Evolutionary conservation across 768 basidiomycete species (phyloP).

Genomic region (Ephemerocybe angulata): DNA sequence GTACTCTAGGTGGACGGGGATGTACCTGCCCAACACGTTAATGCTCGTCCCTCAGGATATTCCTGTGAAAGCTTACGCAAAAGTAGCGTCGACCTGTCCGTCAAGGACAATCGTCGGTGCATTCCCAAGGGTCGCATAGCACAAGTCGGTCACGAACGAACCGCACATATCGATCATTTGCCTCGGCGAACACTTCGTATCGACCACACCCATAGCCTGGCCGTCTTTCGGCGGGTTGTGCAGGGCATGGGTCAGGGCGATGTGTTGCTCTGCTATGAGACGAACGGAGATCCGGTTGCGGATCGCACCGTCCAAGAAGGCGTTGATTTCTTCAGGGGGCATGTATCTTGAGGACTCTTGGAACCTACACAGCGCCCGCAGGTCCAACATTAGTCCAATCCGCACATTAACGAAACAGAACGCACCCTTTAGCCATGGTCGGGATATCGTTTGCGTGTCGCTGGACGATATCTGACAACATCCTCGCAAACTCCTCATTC

Average conservation of each 20-base stretch:
- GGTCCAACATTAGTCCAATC: too few relatives aligned
- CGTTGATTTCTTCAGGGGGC: slow-evolving; percentile 72
- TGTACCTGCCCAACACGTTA: slow-evolving; percentile 52
- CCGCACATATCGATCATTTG: slow-evolving; percentile 76
- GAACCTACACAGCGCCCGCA: slow-evolving; percentile 56
- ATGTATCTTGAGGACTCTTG: slow-evolving; percentile 85
- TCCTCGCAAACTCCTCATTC: slow-evolving; percentile 63
- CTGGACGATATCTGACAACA: slow-evolving; percentile 68
- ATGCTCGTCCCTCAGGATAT: slow-evolving; percentile 7
- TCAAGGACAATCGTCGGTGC: slow-evolving; percentile 67
- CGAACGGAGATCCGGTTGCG: slow-evolving; percentile 84
- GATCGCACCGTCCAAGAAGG: slow-evolving; percentile 81
- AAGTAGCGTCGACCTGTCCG: slow-evolving; percentile 65
- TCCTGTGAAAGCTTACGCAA: slow-evolving; percentile 66
- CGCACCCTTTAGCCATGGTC: slow-evolving; percentile 83
- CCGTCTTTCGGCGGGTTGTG: slow-evolving; percentile 33
- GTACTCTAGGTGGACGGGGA: slow-evolving; percentile 89
- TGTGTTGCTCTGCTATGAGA: slow-evolving; percentile 88
- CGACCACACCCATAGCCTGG: slow-evolving; percentile 66
- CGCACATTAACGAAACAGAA: neutral
- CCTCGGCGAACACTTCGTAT: slow-evolving; percentile 66
- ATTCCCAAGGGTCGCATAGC: slow-evolving; percentile 77
- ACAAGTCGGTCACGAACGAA: slow-evolving; percentile 80
- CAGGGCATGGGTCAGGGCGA: slow-evolving; percentile 72
- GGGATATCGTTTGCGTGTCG: slow-evolving; percentile 86